These are phyloP conservation scores for Trichomonascaceae sp. DNA, from an alignment of 1,139 yeast genomes.

Conservation along the genomic window DNA sequence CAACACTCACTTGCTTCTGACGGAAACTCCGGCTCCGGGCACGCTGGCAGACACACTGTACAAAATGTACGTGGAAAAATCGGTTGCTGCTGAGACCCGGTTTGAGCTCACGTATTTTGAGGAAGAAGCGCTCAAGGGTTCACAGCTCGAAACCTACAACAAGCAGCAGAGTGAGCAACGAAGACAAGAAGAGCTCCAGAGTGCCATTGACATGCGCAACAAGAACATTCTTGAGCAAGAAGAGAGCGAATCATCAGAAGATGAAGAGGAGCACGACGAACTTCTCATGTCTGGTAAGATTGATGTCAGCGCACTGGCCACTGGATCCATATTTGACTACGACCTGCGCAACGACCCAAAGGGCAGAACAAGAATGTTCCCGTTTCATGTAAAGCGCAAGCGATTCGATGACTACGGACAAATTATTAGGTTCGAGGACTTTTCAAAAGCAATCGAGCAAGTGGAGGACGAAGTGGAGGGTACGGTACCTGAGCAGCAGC, in stretches of 20 bases:
- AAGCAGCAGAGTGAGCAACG: constrained; percentile 24
- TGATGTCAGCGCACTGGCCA: constrained; percentile 22
- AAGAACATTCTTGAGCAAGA: constrained; percentile 39
- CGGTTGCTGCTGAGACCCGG: constrained; percentile 13
- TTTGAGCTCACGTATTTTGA: constrained; percentile 12
- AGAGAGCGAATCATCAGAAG: constrained; percentile 23
- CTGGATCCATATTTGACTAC: constrained; percentile 39
- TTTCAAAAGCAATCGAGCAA: constrained; percentile 25
- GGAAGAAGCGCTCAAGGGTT: constrained; percentile 24
- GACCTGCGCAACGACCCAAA: constrained; percentile 41
- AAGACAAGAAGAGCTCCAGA: constrained; percentile 36
- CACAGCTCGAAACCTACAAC: constrained; percentile 22
- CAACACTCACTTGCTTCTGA: constrained; percentile 55
- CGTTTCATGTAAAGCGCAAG: constrained; percentile 43
- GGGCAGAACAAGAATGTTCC: constrained; percentile 67
- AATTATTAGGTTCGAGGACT: constrained; percentile 50
- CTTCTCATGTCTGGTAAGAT: constrained; percentile 14
- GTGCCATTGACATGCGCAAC: constrained; percentile 44
- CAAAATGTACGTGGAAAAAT: constrained; percentile 39
- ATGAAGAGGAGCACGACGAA: constrained; percentile 24
- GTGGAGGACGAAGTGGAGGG: constrained; percentile 8
- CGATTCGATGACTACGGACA: constrained; percentile 82
- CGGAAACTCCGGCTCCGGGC: constrained; percentile 41
- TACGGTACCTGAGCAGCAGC: too few species aligned
- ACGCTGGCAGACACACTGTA: constrained; percentile 37